Evolutionary conservation across 2,329 filamentous ascomycete species (phyloP).

Genomic region (Zarea fungicola): DNA sequence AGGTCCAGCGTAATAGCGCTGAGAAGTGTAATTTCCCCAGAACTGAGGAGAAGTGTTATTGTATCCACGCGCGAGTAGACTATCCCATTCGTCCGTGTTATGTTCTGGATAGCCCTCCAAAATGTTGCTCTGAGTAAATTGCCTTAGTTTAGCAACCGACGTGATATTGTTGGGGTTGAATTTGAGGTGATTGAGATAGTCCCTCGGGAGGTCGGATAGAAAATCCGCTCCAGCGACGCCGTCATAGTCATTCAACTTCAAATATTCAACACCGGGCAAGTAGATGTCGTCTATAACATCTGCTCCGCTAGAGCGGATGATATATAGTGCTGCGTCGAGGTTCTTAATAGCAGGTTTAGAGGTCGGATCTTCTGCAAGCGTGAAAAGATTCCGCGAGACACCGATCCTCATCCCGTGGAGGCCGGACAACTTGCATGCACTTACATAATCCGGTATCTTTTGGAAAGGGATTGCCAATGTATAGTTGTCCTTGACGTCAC

Average conservation of each 20-base stretch:
- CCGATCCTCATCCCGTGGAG: slow-evolving; percentile 57
- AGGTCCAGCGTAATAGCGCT: slow-evolving; percentile 48
- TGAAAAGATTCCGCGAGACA: slow-evolving; percentile 49
- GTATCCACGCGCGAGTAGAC: slow-evolving; percentile 44
- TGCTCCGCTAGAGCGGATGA: slow-evolving; percentile 52
- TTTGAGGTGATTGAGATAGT: slow-evolving; percentile 48
- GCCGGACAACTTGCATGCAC: slow-evolving; percentile 48
- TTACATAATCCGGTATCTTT: slow-evolving; percentile 53
- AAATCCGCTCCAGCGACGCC: slow-evolving; percentile 55
- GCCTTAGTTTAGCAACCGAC: slow-evolving; percentile 41
- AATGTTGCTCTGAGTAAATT: slow-evolving; percentile 47
- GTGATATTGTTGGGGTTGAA: slow-evolving; percentile 51
- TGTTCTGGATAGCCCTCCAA: slow-evolving; percentile 52
- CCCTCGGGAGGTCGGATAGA: slow-evolving; percentile 41
- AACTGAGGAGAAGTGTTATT: slow-evolving; percentile 50
- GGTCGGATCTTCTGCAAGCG: slow-evolving; percentile 14
- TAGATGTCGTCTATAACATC: slow-evolving; percentile 53
- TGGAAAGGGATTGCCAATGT: slow-evolving; percentile 57
- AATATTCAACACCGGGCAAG: slow-evolving; percentile 34
- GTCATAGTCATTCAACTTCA: slow-evolving; percentile 27
- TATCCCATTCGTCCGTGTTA: slow-evolving; percentile 52
- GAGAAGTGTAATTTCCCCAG: slow-evolving; percentile 49
- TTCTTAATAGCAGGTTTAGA: slow-evolving; percentile 34
- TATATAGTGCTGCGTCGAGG: slow-evolving; percentile 49
- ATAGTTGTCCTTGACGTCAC: slow-evolving; percentile 55